A percentile compares a stretch with the other conserved stretches of the same genome.
phyloP scores from a whole-genome alignment of 139 green algal genomes.

The Microglena sp. region DNA sequence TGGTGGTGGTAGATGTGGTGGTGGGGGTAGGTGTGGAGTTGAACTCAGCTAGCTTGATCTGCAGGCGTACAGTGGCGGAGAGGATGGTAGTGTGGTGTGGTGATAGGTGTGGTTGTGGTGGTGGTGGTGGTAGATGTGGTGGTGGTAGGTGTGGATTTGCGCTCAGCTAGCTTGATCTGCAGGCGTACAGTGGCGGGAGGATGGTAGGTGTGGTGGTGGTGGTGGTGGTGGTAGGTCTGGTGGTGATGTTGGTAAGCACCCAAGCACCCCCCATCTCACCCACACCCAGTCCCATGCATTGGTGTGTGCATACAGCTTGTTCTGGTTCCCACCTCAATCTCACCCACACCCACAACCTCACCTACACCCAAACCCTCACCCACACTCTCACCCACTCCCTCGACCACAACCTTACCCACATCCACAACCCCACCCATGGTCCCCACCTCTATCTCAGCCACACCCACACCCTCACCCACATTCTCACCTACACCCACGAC shows the following conservation, averaged over 20 bases:
- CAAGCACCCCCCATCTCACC: background rate
- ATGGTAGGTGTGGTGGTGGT: background rate
- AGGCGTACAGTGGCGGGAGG: no score
- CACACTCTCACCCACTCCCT: no score
- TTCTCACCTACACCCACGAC: background rate
- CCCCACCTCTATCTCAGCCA: no score
- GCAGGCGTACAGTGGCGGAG: no score
- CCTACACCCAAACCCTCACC: no score
- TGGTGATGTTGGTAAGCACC: background rate
- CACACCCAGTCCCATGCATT: background rate
- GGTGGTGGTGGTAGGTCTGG: background rate
- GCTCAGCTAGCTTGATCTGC: no score
- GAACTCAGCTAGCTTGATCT: no score
- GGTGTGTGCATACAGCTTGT: background rate
- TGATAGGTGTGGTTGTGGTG: background rate
- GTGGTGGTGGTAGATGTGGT: background rate
- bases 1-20: background rate
- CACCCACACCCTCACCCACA: background rate
- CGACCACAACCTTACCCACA: no score
- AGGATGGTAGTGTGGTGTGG: no score
- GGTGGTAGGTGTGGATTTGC: background rate
- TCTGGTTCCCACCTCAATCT: no score
- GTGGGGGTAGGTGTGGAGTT: background rate
- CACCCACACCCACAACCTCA: no score
- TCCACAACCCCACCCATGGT: no score